Evolutionary conservation across 495 filamentous ascomycete genomes (phyloP).

Genomic region (Alectoria sarmentosa): DNA sequence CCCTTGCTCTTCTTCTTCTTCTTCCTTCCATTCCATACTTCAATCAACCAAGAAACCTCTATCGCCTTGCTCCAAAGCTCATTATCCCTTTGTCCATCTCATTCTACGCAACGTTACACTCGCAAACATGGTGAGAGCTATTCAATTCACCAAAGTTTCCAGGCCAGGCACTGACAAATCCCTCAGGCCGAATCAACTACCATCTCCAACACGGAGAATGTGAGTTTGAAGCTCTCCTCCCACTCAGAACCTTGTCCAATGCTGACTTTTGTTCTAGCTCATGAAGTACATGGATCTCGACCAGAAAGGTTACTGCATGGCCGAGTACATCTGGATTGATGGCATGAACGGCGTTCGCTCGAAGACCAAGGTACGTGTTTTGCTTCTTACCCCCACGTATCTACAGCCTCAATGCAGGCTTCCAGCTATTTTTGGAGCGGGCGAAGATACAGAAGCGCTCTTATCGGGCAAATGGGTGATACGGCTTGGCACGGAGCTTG

Average conservation of each 20-base stretch:
- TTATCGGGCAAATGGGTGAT: constrained; percentile 6
- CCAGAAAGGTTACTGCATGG: constrained; percentile 77
- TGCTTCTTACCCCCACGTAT: constrained; percentile 17
- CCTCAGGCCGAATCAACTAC: constrained; percentile 47
- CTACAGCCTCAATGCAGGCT: constrained; percentile 12
- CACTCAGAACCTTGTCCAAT: neutral
- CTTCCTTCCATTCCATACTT: neutral
- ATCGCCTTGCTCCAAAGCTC: neutral
- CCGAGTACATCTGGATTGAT: constrained; percentile 99
- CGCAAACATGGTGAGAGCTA: constrained; percentile 26
- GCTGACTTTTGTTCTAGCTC: constrained; percentile 48
- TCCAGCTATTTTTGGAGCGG: constrained; percentile 5
- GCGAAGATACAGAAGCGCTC: constrained; percentile 11
- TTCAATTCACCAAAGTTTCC: neutral
- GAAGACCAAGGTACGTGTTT: constrained; percentile 77
- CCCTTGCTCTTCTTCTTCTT: neutral
- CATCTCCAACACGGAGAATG: constrained; percentile 65
- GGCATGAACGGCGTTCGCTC: constrained; percentile 66
- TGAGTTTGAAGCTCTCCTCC: constrained; percentile 38
- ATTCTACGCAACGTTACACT: neutral
- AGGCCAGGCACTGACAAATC: constrained; percentile 9
- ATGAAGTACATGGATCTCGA: constrained; percentile 85
- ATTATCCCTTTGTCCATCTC: neutral
- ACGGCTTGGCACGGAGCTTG: constrained; percentile 10
- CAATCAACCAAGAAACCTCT: neutral